phyloP scores from a whole-genome alignment of 257 asterid species.

The Ocimum tenuiflorum region DNA sequence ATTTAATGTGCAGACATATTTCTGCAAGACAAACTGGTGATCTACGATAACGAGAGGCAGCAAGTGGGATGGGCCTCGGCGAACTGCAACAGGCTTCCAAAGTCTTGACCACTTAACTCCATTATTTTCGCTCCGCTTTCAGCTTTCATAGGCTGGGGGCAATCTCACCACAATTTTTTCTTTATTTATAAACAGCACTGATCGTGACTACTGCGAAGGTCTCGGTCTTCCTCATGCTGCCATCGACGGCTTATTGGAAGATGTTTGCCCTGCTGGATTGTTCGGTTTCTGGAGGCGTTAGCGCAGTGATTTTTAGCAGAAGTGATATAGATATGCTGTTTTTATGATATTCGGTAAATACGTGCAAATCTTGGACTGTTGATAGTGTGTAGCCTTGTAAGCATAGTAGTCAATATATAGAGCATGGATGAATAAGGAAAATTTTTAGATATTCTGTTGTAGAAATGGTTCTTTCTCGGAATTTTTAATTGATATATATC shows the following conservation, averaged over 20 bases:
- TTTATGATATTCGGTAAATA: slow-evolving; percentile 15
- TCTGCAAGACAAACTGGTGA: slow-evolving; percentile 76
- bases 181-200: slow-evolving; percentile 30
- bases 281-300: slow-evolving; percentile 16
- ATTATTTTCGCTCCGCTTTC: slow-evolving; percentile 17
- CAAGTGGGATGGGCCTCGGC: slow-evolving; percentile 70
- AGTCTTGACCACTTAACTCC: slow-evolving; percentile 32
- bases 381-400: not conserved
- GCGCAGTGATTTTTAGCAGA: slow-evolving; percentile 8
- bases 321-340: not conserved
- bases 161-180: slow-evolving; percentile 30
- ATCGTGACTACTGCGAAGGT: slow-evolving; percentile 13
- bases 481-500: too few relatives aligned
- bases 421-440: not conserved
- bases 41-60: slow-evolving; percentile 68
- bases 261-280: slow-evolving; percentile 13
- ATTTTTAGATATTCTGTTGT: not conserved
- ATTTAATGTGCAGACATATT: slow-evolving; percentile 65
- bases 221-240: slow-evolving; percentile 15
- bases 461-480: not conserved
- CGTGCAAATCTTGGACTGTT: slow-evolving; percentile 8
- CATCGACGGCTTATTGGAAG: slow-evolving; percentile 19
- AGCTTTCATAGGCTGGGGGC: slow-evolving; percentile 30
- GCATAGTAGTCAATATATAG: slow-evolving; percentile 2
- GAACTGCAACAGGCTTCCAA: slow-evolving; percentile 50